These are phyloP conservation scores for Calvatia gigantea DNA, from an alignment of 768 basidiomycete genomes.

Conservation along the genomic window DNA sequence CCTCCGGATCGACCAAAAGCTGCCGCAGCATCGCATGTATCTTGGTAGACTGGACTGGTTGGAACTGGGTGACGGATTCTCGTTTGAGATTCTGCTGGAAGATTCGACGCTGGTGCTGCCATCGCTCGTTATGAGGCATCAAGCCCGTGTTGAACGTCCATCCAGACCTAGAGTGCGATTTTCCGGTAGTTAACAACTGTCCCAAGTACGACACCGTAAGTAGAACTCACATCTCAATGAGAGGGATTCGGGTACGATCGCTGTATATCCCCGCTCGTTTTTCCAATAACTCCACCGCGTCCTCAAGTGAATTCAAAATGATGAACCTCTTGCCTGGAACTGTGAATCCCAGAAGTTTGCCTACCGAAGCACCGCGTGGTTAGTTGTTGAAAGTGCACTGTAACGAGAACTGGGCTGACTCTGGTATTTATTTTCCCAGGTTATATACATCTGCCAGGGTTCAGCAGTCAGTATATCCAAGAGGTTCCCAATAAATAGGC, in stretches of 20 bases:
- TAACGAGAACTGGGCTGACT: neutral
- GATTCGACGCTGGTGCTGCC: neutral
- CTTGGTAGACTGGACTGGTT: neutral
- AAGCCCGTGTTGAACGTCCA: slow-evolving; percentile 10
- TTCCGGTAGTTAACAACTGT: neutral
- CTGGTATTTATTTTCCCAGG: neutral
- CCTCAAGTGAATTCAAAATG: neutral
- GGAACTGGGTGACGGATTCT: neutral
- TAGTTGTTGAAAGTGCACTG: neutral
- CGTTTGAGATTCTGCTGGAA: slow-evolving; percentile 7
- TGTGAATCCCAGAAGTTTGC: slow-evolving; percentile 1
- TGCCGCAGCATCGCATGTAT: slow-evolving; percentile 2
- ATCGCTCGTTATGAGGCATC: slow-evolving; percentile 3
- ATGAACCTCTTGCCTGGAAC: neutral
- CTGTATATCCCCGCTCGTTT: slow-evolving; percentile 5
- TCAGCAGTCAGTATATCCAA: neutral
- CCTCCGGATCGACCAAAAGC: neutral
- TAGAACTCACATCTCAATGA: slow-evolving; percentile 1
- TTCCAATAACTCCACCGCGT: slow-evolving; percentile 6
- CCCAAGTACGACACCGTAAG: neutral
- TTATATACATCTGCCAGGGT: slow-evolving; percentile 4
- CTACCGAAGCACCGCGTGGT: neutral
- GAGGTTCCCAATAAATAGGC: slow-evolving; percentile 1
- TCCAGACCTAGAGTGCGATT: neutral
- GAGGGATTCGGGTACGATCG: neutral